Percentiles rank a stretch among this genome's conserved stretches.
Conservation (phyloP, 1,139 yeast genomes). For the Lodderomyces orthopsilosis region DNA sequence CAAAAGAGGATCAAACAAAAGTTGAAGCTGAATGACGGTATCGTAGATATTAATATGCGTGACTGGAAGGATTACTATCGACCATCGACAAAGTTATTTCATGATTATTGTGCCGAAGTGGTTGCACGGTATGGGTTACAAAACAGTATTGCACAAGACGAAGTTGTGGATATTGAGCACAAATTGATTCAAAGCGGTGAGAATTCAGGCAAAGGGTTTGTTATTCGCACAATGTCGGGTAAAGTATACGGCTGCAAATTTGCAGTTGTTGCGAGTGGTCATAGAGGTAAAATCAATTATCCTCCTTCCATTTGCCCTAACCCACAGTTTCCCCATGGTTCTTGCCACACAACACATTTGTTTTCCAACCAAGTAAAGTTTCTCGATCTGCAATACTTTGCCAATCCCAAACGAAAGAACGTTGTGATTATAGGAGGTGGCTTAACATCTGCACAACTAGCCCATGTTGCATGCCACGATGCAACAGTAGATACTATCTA, state of each 20-base stretch:
- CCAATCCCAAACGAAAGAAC: conserved; percentile 16
- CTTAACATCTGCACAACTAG: conserved; percentile 48
- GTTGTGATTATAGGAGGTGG: conserved; percentile 50
- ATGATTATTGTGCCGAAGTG: conserved; percentile 38
- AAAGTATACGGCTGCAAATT: conserved; percentile 31
- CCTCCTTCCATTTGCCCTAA: conserved; percentile 21
- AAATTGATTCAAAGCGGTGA: conserved; percentile 25
- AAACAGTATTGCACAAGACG: conserved; percentile 31
- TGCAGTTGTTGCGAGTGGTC: conserved; percentile 43
- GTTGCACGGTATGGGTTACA: conserved; percentile 32
- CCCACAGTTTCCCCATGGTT: conserved; percentile 23
- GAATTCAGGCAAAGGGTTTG: conserved; percentile 29
- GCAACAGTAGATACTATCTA: conserved; percentile 31
- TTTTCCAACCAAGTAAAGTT: conserved; percentile 26
- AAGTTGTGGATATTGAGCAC: conserved; percentile 33
- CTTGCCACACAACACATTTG: conserved; percentile 46
- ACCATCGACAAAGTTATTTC: conserved; percentile 41
- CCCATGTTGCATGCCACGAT: conserved; percentile 32
- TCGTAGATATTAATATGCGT: conserved; percentile 43
- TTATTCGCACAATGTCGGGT: conserved; percentile 27
- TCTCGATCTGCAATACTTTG: conserved; percentile 16
- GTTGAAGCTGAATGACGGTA: conserved; percentile 21
- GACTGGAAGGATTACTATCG: conserved; percentile 48
- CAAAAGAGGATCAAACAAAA: neutral
- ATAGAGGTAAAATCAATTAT: conserved; percentile 36